Evolutionary conservation across 192 early-diverging fungal species (phyloP), one percentile per base, ranked within the genome.

Genomic region (Coemansia sp.): DNA sequence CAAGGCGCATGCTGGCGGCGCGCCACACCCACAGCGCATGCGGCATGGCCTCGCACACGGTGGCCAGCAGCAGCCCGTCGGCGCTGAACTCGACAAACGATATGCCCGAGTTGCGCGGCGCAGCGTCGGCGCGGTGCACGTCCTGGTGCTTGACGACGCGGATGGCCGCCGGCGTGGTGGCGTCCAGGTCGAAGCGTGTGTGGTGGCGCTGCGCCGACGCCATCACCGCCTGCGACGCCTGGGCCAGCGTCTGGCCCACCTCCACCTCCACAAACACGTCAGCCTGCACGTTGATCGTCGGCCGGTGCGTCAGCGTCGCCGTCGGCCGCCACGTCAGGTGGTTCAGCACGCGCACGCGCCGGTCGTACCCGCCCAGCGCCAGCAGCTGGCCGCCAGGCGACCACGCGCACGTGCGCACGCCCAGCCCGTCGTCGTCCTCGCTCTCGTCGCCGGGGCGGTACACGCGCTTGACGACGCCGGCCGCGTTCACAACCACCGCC

Each of bases 291-390:
- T 23, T 20, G 15, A 72, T 23, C 0, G 20, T 55, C 33, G 67
- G 10, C 20, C 68, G 64, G 53, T 71, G 71, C 41, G 24, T 41
- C 35, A 84, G 62, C 18, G 73, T 74, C 12, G 81, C 69, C 2
- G 73, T 49, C 4, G 76, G 56, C 18, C 70, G 72, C 81, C 81
- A 84, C n/a, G 81, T 84, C 69, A 84, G 62, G 24, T 71, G 45
- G 65, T 72, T 72, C 18, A 84, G 49, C 55, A 84, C 57, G n/a
- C 73, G 66, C 38, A 84, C 45, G 33, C 44, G 45, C 26, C 65
- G 21, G 53, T 84, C 81, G 14, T 60, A 48, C 0, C 76, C 81
- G 34, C 61, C 69, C 39, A 83, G 53, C 21, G 72, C 76, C 81
- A 83, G 41, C 16, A 83, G 63, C 81, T 83, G 72, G 38, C 63